Evolutionary conservation across 495 filamentous ascomycete genomes (phyloP), one percentile per base, ranked within the genome.

Genomic region (Gamarada debralockiae): DNA sequence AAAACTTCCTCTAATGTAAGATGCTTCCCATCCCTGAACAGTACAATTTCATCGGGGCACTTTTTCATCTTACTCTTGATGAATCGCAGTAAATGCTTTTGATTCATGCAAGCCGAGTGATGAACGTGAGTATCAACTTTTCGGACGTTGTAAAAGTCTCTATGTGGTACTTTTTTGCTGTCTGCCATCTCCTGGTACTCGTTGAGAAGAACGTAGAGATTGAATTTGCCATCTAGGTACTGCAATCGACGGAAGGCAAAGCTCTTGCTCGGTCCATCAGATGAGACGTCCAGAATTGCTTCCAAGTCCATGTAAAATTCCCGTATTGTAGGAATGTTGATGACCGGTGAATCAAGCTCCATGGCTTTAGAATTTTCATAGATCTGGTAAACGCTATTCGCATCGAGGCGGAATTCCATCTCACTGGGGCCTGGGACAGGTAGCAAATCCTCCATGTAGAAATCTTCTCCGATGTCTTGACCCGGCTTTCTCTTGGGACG

Each of bases 21-120:
- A 66, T 95, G 81, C 68, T 92, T 96, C 47, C 89, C 92, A 71
- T 98, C 95, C 60, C 93, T 80, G 66, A 83, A 96, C 48, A 97
- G 78, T 15, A 98, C 93, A 29, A 92, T 83, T 72, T 98, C 93
- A 64, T 97, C 86, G 3, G 90, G 91, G 4, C 76, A 92, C 65
- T 95, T 97, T 77, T 96, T 96, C 87, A 98, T 96, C 70, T 97
- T 97, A 73, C 89, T 95, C 69, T 98, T 98, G 70, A 98, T 98
- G 69, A 97, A 98, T 34, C 93, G 87, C 53, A 98, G 76, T 37
- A 98, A 73, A 76, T 98, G 93, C 64, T 98, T 98, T 72, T 97
- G 93, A 67, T 97, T 98, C 93, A 98, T 98, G 67, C 95, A 97
- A 34, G 93, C 95, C 4, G 93, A 98, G 67, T 98, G 93, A 67